Evolutionary conservation across 441 rosid species (phyloP), one percentile per base, ranked within the genome.

Genomic region (Hura crepitans): DNA sequence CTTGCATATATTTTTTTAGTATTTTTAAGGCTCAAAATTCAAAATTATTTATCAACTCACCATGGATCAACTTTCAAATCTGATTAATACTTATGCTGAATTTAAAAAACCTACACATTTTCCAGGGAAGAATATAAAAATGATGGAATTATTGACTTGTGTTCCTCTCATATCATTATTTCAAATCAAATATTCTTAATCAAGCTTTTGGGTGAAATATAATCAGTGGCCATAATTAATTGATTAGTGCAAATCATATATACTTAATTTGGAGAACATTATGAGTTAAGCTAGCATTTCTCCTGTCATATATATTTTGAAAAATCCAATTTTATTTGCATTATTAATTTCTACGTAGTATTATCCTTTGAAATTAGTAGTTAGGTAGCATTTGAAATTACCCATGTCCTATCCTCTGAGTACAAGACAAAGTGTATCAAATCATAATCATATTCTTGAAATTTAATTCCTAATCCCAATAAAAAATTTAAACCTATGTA

Each of bases 41-140:
- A 35, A 35, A 35, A 35, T 2, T 33, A 35, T 35, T 15, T 42
- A 45, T 27, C 35, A 65, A 30, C 5, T 65, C 56, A n/a, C 18
- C n/a, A 0, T n/a, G n/a, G n/a, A n/a, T 47, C 69, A 65, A 65
- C 45, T 30, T 47, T 49, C 30, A 65, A 65, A 12, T 17, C 17
- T 65, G 18, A 65, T 31, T 50, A 55, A 65, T 49, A 65, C 59
- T 31, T 13, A 12, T 51, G 43, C 50, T 65, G 69, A 50, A 66
- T 66, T 50, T 50, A 51, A 50, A 51, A 50, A 22, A 4, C 10
- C 39, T 53, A 1, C 30, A 18, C 10, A 49, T 12, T 49, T 6
- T 49, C 18, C 6, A 66, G 47, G 50, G 47, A 51, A 66, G 31
- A 33, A 31, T 51, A 22, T 33, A 51, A 33, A 31, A 65, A 30